A percentile compares a stretch with the other conserved stretches of the same genome.
These are phyloP conservation scores for Anastatica hierochuntica DNA, from an alignment of 345 rosid genomes.

Conservation along the genomic window DNA sequence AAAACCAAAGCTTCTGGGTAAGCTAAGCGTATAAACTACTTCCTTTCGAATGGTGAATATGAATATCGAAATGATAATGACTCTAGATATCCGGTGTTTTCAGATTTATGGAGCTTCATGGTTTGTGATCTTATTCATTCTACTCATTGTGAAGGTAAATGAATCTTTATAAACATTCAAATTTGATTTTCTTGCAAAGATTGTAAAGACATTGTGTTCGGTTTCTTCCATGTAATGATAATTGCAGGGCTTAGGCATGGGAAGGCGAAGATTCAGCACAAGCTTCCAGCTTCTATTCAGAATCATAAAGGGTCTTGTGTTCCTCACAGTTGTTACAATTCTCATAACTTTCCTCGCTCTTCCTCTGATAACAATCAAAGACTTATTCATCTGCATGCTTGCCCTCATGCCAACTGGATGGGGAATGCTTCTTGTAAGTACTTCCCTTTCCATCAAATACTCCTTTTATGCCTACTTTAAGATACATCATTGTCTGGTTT, in stretches of 20 bases:
- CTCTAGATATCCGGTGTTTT: constrained; percentile 8
- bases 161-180: background rate
- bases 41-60: background rate
- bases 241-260: constrained; percentile 53
- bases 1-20: constrained; percentile 42
- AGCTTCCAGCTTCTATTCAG: constrained; percentile 67
- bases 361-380: constrained; percentile 60
- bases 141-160: constrained; percentile 31
- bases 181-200: background rate
- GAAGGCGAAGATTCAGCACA: constrained; percentile 60
- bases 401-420: constrained; percentile 96
- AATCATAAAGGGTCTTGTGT: constrained; percentile 61
- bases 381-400: constrained; percentile 58
- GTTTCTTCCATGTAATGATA: background rate
- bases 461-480: background rate
- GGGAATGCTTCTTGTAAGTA: constrained; percentile 75
- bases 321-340: constrained; percentile 43
- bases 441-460: background rate
- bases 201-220: background rate
- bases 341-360: constrained; percentile 49
- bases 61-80: background rate
- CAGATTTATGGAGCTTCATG: constrained; percentile 34
- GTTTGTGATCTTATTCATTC: constrained; percentile 19
- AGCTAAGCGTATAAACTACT: constrained; percentile 5
- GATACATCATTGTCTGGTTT: background rate